Conservation (phyloP, 176 grass and related monocot genomes). For the Echinochloa phyllopogon region DNA sequence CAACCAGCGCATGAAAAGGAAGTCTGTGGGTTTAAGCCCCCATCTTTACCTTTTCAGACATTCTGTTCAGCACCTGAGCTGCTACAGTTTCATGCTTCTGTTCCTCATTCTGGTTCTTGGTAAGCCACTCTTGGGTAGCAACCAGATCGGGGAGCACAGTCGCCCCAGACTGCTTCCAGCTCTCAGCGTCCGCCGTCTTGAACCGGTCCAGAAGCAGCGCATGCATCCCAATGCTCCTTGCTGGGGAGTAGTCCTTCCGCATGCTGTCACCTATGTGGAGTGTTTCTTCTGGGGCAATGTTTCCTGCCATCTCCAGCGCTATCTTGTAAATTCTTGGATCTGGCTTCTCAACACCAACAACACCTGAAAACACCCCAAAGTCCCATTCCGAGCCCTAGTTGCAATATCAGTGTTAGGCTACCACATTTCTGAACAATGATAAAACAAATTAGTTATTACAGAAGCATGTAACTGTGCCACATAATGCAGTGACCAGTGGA, state of each 20-base stretch:
- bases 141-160: slow-evolving; percentile 72
- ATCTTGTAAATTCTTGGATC: slow-evolving; percentile 83
- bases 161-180: slow-evolving; percentile 70
- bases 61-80: slow-evolving; percentile 27
- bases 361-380: slow-evolving; percentile 62
- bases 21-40: slow-evolving; percentile 7
- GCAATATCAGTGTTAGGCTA: slow-evolving; percentile 8
- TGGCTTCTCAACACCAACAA: slow-evolving; percentile 86
- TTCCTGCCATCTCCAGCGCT: slow-evolving; percentile 85
- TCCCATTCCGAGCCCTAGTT: slow-evolving; percentile 58
- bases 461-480: not conserved
- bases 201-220: slow-evolving; percentile 81
- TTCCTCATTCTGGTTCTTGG: slow-evolving; percentile 51
- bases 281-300: slow-evolving; percentile 48
- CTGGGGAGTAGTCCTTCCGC: slow-evolving; percentile 82
- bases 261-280: slow-evolving; percentile 94
- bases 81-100: slow-evolving; percentile 34
- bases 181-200: slow-evolving; percentile 72
- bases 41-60: slow-evolving; percentile 36
- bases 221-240: slow-evolving; percentile 74
- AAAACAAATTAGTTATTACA: not conserved
- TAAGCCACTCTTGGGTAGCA: slow-evolving; percentile 66
- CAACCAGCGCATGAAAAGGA: not conserved
- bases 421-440: not conserved
- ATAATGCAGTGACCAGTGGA: not conserved